Percentiles rank a stretch among this genome's conserved stretches.
Evolutionary conservation across 2,329 filamentous ascomycete species (phyloP).

Genomic region (Phialophora expanda): DNA sequence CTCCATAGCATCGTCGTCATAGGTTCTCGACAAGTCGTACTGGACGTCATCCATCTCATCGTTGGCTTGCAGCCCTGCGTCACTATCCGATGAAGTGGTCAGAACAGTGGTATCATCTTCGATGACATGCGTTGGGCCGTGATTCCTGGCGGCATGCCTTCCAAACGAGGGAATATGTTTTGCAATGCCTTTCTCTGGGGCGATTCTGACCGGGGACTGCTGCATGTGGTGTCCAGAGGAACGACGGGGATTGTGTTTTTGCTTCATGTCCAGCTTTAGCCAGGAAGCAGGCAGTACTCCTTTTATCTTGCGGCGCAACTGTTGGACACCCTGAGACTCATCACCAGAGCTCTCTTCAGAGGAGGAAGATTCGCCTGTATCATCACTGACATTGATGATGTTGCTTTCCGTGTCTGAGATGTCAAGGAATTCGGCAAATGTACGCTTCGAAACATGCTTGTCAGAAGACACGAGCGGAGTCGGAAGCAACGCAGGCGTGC

Average conservation of each 20-base stretch:
- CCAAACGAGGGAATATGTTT: slow-evolving; percentile 22
- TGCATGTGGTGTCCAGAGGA: slow-evolving; percentile 12
- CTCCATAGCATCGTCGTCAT: slow-evolving; percentile 39
- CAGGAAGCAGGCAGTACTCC: slow-evolving; percentile 58
- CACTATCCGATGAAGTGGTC: slow-evolving; percentile 19
- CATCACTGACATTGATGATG: slow-evolving; percentile 30
- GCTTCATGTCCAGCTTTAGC: slow-evolving; percentile 37
- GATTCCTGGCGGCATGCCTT: neutral
- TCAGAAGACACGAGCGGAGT: slow-evolving; percentile 37
- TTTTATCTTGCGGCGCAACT: slow-evolving; percentile 50
- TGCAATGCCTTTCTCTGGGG: slow-evolving; percentile 33
- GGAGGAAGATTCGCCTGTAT: slow-evolving; percentile 6
- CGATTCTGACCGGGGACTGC: slow-evolving; percentile 27
- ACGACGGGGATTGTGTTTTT: slow-evolving; percentile 22
- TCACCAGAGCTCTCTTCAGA: slow-evolving; percentile 34
- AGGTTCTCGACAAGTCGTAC: slow-evolving; percentile 9
- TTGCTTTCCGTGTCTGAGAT: slow-evolving; percentile 32
- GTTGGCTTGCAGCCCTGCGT: slow-evolving; percentile 14
- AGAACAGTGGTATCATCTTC: slow-evolving; percentile 15
- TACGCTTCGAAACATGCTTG: slow-evolving; percentile 22
- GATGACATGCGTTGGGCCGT: neutral
- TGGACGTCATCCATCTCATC: slow-evolving; percentile 1
- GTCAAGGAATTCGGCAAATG: slow-evolving; percentile 36
- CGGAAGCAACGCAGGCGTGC: slow-evolving; percentile 31
- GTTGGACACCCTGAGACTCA: slow-evolving; percentile 42